Conservation (phyloP, 116 monocot species). For the Zostera marina region DNA sequence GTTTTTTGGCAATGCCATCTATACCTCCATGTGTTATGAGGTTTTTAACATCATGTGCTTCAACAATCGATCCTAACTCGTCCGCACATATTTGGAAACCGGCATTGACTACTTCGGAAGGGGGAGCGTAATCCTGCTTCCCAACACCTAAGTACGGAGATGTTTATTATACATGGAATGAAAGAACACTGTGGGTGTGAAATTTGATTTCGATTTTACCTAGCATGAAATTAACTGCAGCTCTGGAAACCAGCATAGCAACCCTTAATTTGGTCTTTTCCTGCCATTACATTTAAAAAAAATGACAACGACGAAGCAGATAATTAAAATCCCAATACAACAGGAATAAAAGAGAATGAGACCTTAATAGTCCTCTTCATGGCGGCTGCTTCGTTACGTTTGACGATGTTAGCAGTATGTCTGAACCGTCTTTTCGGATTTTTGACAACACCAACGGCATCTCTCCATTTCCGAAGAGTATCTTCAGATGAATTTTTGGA, state of each 20-base stretch:
- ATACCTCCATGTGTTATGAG: constrained; percentile 25
- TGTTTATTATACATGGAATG: neutral
- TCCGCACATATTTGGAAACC: constrained; percentile 44
- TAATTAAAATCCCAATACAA: neutral
- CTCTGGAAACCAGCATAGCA: constrained; percentile 61
- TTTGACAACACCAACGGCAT: constrained; percentile 39
- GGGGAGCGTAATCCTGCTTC: constrained; percentile 29
- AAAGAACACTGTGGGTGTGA: neutral
- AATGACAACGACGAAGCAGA: neutral
- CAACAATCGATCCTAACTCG: constrained; percentile 36
- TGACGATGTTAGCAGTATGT: constrained; percentile 48
- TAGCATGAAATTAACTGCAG: constrained; percentile 45
- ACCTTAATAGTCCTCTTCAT: constrained; percentile 49
- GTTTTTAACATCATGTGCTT: constrained; percentile 39
- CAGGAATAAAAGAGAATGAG: no score
- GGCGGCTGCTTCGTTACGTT: constrained; percentile 42
- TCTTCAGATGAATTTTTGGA: constrained; percentile 56
- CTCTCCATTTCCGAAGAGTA: constrained; percentile 39
- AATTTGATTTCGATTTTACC: constrained; percentile 16
- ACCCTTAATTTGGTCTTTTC: constrained; percentile 40
- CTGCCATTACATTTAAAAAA: constrained; percentile 15
- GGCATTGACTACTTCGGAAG: constrained; percentile 27
- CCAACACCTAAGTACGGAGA: constrained; percentile 21
- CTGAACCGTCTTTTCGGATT: constrained; percentile 46
- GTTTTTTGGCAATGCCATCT: constrained; percentile 30